Conservation (phyloP, 768 basidiomycete genomes). For the Termitomyces sp. region DNA sequence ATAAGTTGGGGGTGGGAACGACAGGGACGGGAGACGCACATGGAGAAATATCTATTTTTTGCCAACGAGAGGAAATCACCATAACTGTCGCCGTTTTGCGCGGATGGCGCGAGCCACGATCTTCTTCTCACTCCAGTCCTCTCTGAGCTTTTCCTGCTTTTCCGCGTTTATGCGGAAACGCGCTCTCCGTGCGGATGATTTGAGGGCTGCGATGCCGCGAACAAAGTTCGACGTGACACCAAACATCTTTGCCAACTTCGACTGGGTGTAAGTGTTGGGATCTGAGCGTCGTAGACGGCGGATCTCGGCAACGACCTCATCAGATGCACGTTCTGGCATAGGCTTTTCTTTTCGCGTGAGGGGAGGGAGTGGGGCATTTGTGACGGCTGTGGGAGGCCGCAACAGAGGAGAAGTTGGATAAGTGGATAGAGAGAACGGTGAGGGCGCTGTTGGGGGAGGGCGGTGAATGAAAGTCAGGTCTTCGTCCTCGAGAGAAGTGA, state of each 20-base stretch:
- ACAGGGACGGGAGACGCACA: neutral
- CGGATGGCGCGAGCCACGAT: slow-evolving; percentile 54
- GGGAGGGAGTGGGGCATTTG: slow-evolving; percentile 37
- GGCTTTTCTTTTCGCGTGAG: slow-evolving; percentile 29
- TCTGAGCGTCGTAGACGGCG: slow-evolving; percentile 50
- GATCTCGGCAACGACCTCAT: slow-evolving; percentile 50
- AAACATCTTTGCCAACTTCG: slow-evolving; percentile 71
- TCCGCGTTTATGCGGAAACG: slow-evolving; percentile 25
- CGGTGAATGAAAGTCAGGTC: slow-evolving; percentile 77
- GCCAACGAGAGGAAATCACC: slow-evolving; percentile 38
- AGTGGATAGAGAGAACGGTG: slow-evolving; percentile 66
- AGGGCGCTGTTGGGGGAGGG: slow-evolving; percentile 72
- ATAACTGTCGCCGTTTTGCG: slow-evolving; percentile 63
- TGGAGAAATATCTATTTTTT: neutral
- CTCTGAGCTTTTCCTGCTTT: slow-evolving; percentile 44
- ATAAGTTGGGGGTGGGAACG: neutral
- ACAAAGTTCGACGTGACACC: slow-evolving; percentile 67
- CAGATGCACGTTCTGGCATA: slow-evolving; percentile 36
- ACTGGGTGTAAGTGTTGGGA: slow-evolving; percentile 54
- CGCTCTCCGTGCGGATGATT: slow-evolving; percentile 39
- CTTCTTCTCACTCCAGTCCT: slow-evolving; percentile 70
- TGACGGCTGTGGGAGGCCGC: slow-evolving; percentile 25
- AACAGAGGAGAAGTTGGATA: slow-evolving; percentile 71
- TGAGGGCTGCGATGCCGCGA: slow-evolving; percentile 55
- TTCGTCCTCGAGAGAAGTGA: slow-evolving; percentile 44